These are phyloP conservation scores for Porpolomopsis calyptriformis DNA, from an alignment of 768 basidiomycete genomes.

Conservation along the genomic window DNA sequence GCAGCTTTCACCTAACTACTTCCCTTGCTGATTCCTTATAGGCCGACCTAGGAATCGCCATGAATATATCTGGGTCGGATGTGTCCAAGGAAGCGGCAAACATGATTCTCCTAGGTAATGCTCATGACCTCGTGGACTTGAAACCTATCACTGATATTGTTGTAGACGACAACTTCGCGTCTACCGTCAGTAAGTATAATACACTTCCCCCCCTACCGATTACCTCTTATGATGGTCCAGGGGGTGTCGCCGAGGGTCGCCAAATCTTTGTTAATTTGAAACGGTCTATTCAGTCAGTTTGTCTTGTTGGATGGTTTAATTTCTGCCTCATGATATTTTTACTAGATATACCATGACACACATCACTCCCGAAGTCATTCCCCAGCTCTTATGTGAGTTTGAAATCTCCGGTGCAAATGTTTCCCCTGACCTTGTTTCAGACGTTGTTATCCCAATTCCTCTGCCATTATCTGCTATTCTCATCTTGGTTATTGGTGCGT, in stretches of 20 bases:
- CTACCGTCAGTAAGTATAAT: slow-evolving; percentile 48
- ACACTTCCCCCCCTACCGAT: neutral
- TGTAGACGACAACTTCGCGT: slow-evolving; percentile 61
- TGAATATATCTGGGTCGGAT: slow-evolving; percentile 67
- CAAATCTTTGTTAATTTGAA: slow-evolving; percentile 64
- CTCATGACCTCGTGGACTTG: neutral
- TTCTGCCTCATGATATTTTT: neutral
- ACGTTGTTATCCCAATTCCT: slow-evolving; percentile 59
- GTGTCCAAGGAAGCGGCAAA: slow-evolving; percentile 68
- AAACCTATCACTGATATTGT: neutral
- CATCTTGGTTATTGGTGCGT: slow-evolving; percentile 57
- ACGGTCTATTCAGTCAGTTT: slow-evolving; percentile 53
- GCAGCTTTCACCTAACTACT: neutral
- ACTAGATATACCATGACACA: slow-evolving; percentile 52
- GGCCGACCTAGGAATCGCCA: slow-evolving; percentile 64
- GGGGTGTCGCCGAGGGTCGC: slow-evolving; percentile 60
- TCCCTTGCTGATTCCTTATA: slow-evolving; percentile 10
- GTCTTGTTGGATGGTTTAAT: neutral
- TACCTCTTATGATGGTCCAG: slow-evolving; percentile 19
- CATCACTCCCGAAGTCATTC: slow-evolving; percentile 59
- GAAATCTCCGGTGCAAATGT: neutral
- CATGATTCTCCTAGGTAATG: slow-evolving; percentile 55
- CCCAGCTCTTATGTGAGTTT: slow-evolving; percentile 52
- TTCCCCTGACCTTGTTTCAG: slow-evolving; percentile 20
- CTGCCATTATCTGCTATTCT: slow-evolving; percentile 58